phyloP scores from a whole-genome alignment of 805 yeast species.

The Ogataea angusta region DNA sequence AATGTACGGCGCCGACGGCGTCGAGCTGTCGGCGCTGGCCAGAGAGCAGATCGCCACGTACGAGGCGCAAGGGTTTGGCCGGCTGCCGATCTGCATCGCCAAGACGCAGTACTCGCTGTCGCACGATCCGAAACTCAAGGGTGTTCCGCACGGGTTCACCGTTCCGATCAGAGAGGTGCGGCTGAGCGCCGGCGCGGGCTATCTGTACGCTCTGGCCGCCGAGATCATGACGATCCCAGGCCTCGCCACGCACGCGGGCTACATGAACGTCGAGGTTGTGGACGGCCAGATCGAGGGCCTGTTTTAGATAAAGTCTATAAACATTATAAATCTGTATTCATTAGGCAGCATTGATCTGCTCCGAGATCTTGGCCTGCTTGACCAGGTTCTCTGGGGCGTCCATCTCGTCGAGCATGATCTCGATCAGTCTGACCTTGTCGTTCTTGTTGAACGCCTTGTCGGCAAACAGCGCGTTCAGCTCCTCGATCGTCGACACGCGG shows the following conservation, averaged over 20 bases:
- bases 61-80: conserved; percentile 71
- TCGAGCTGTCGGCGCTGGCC: conserved; percentile 68
- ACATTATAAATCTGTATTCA: background rate
- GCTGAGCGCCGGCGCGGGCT: conserved; percentile 86
- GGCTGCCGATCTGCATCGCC: conserved; percentile 80
- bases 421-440: conserved; percentile 61
- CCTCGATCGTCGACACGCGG: conserved; percentile 55
- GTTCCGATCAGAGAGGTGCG: conserved; percentile 81
- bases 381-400: conserved; percentile 68
- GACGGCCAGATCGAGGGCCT: conserved; percentile 81
- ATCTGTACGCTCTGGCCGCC: conserved; percentile 79
- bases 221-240: conserved; percentile 88
- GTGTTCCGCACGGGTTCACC: conserved; percentile 76
- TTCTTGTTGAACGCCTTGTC: conserved; percentile 49
- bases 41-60: conserved; percentile 64
- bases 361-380: conserved; percentile 59
- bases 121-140: conserved; percentile 78
- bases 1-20: conserved; percentile 75
- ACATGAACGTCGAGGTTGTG: conserved; percentile 80
- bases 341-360: conserved; percentile 29
- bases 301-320: conserved; percentile 38
- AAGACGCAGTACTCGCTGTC: conserved; percentile 83
- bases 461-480: conserved; percentile 48
- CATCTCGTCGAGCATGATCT: conserved; percentile 64
- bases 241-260: conserved; percentile 79